Conservation (phyloP, 306 rosid genomes). For the Pyrus bretschneideri region DNA sequence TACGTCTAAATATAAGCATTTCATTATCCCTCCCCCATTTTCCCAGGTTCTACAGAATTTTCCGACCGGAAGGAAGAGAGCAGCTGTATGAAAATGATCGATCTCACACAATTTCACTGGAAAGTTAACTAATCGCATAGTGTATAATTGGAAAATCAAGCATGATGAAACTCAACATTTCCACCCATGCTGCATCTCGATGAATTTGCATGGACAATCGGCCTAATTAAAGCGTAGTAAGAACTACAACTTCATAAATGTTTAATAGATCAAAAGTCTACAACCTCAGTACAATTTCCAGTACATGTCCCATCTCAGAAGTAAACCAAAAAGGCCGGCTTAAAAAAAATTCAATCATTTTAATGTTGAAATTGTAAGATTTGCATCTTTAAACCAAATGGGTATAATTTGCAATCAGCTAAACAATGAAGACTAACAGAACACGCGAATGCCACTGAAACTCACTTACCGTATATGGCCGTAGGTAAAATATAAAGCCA, state of each 20-base stretch:
- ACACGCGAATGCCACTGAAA: slow-evolving; percentile 26
- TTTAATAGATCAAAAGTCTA: not conserved
- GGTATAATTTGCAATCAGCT: slow-evolving; percentile 15
- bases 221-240: not conserved
- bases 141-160: not conserved
- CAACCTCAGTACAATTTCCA: not conserved
- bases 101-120: not conserved
- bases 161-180: too few species aligned
- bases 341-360: slow-evolving; percentile 12
- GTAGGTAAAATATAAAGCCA: slow-evolving; percentile 19
- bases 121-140: not conserved
- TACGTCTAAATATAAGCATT: not conserved
- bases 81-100: too few species aligned
- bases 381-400: slow-evolving; percentile 7
- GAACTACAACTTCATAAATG: not conserved
- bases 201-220: not conserved
- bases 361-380: slow-evolving; percentile 22
- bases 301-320: not conserved
- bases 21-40: not conserved
- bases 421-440: slow-evolving; percentile 29
- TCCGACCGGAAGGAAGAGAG: too few species aligned
- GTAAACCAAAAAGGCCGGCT: not conserved
- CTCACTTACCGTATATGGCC: slow-evolving; percentile 21
- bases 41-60: not conserved
- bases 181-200: too few species aligned